These are phyloP conservation scores for Primulina eburnea DNA, from an alignment of 257 asterid species.

Conservation along the genomic window DNA sequence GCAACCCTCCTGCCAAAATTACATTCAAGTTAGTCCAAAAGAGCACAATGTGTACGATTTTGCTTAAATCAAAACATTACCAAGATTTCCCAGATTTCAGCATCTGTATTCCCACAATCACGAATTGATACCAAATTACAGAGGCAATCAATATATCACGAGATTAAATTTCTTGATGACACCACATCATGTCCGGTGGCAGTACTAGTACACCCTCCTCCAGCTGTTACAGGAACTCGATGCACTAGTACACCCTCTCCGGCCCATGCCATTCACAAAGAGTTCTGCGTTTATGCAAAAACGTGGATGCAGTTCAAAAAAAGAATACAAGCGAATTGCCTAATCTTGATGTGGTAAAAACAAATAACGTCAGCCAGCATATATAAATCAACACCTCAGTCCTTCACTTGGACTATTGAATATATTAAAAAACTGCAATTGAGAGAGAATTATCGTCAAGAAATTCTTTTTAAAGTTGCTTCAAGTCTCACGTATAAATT, in stretches of 20 bases:
- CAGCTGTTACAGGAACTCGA: conserved; percentile 41
- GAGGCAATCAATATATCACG: conserved; percentile 26
- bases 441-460: background rate
- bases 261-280: conserved; percentile 42
- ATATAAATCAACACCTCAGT: conserved; percentile 8
- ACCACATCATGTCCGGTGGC: conserved; percentile 39
- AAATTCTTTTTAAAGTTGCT: background rate
- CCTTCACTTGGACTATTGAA: no score
- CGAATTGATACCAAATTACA: conserved; percentile 24
- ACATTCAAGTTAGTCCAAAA: conserved; percentile 25
- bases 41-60: background rate
- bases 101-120: conserved; percentile 20
- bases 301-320: conserved; percentile 42
- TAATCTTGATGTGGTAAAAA: conserved; percentile 6
- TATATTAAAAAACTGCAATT: no score
- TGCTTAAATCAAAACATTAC: conserved; percentile 34
- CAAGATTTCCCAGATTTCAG: conserved; percentile 35
- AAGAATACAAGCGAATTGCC: conserved; percentile 27
- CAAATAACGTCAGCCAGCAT: conserved; percentile 16
- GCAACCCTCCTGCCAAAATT: conserved; percentile 72
- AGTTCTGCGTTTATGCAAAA: conserved; percentile 42
- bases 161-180: conserved; percentile 28
- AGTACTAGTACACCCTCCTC: conserved; percentile 46
- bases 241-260: conserved; percentile 47
- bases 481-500: background rate